Base-by-base conservation (phyloP, 2,329 filamentous ascomycete species). In the Thelonectria blattea region DNA sequence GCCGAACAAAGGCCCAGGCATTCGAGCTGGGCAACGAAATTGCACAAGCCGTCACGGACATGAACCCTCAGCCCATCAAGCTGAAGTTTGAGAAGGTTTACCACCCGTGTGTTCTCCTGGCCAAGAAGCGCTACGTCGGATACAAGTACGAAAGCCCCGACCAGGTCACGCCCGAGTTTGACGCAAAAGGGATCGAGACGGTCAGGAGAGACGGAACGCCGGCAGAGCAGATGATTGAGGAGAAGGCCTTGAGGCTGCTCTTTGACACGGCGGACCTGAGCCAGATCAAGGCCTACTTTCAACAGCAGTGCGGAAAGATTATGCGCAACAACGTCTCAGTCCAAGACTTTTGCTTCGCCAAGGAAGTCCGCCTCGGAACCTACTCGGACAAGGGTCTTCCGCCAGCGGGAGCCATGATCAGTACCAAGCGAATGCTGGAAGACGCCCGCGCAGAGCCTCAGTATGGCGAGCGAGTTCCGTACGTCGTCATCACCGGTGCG, bases 81-180 rank as follows among this genome's bases (percentile, higher is more conserved):
- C 88, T 99, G 64, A 98, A 98, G 74, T 97, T 99, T 68, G 95
- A 99, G 74, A 99, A 99, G 70, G 94, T 99, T 1, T 99, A 99
- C 75, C 91, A 96, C 65, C 95, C 96, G 0, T 98, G 94, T 73
- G 88, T 98, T 0, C 83, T 99, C 5, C 84, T 99, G 0, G 93
- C 96, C 17, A 99, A 99, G 80, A 99, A 99, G 74, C 90, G 95
- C 56, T 99, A 99, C 69, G 96, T 98, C 4, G 96, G 96, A 6
- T 97, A 97, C 82, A 97, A 97, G 74, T 99, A 96, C 78, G 95
- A 99, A 73, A 86, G 83, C 66, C 85, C 85, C 39, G 81, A 84
- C 15, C 95, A 99, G 72, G 79, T 75, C 9, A 87, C 88, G 65
- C 94, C 95, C 0, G 91, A 96, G 1, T 98, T 98, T 66, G 96